These are phyloP conservation scores for Nemania serpens DNA, from an alignment of 2,329 filamentous ascomycete species.

Conservation along the genomic window DNA sequence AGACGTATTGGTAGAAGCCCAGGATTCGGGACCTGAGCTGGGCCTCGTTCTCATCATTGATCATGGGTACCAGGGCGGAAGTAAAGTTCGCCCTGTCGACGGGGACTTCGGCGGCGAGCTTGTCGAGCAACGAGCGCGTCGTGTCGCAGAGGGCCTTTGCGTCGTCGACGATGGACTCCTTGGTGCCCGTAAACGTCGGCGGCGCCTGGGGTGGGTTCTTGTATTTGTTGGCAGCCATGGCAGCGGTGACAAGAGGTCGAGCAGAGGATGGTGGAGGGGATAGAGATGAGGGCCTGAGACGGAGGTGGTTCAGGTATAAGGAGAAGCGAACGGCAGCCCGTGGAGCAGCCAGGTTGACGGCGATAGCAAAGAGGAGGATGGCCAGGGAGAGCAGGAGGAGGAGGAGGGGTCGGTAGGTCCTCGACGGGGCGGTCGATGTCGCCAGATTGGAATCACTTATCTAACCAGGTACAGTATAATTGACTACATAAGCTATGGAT, in stretches of 20 bases:
- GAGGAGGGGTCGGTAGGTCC: constrained; percentile 41
- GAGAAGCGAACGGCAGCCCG: constrained; percentile 63
- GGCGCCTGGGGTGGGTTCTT: constrained; percentile 77
- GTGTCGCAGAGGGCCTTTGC: constrained; percentile 68
- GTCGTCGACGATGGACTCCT: constrained; percentile 68
- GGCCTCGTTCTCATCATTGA: constrained; percentile 71
- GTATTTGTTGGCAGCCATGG: constrained; percentile 70
- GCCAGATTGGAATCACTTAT: constrained; percentile 47
- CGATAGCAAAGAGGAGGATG: constrained; percentile 58
- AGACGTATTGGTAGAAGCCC: constrained; percentile 82
- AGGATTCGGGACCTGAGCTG: constrained; percentile 67
- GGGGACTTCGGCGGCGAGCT: constrained; percentile 66
- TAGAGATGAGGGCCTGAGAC: constrained; percentile 44
- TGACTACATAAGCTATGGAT: not conserved
- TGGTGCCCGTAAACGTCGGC: constrained; percentile 76
- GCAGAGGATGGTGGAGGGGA: constrained; percentile 37
- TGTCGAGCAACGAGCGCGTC: constrained; percentile 68
- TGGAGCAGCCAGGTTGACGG: constrained; percentile 70
- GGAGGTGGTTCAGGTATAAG: constrained; percentile 61
- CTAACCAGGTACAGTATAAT: not conserved
- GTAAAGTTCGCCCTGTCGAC: constrained; percentile 57
- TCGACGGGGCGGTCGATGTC: constrained; percentile 26
- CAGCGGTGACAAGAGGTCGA: constrained; percentile 53
- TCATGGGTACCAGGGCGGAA: constrained; percentile 67
- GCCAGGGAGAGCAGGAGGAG: constrained; percentile 53